A percentile compares a stretch with the other conserved stretches of the same genome.
Conservation (phyloP, 2,329 filamentous ascomycete species). For the Harringtonia lauricola region DNA sequence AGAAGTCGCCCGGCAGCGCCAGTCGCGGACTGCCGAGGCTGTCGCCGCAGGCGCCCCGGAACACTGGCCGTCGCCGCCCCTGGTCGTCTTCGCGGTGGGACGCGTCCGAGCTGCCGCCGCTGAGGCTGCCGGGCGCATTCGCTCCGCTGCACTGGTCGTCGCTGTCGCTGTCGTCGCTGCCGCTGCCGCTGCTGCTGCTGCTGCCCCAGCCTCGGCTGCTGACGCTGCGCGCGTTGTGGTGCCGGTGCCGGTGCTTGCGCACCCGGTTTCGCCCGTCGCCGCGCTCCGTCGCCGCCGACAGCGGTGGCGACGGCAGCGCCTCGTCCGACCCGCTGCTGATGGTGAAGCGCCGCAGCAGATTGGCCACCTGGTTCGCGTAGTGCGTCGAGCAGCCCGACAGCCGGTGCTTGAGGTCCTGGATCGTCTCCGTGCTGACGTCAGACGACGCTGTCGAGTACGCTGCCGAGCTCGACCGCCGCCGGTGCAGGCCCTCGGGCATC, state of each 20-base stretch:
- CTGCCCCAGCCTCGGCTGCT: neutral
- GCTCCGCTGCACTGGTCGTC: conserved; percentile 1
- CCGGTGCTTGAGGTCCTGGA: conserved; percentile 22
- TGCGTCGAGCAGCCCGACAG: conserved; percentile 21
- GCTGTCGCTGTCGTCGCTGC: conserved; percentile 4
- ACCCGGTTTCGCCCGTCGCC: conserved; percentile 7
- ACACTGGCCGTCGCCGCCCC: conserved; percentile 1
- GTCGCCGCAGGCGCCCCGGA: conserved; percentile 10
- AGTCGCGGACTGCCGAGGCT: conserved; percentile 13
- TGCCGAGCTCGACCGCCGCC: conserved; percentile 8
- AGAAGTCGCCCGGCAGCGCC: conserved; percentile 38
- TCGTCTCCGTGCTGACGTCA: conserved; percentile 15
- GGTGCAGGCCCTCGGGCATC: no score
- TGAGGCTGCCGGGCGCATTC: neutral
- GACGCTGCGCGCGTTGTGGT: neutral
- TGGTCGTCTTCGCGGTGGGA: conserved; percentile 16
- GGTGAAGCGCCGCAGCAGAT: conserved; percentile 15
- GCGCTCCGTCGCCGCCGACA: neutral
- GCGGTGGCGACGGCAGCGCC: neutral
- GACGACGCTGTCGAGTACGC: conserved; percentile 11
- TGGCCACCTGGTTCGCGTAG: conserved; percentile 16
- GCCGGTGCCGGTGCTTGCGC: conserved; percentile 8
- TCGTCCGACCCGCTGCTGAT: conserved; percentile 14
- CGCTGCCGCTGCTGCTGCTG: neutral
- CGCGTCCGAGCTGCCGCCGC: conserved; percentile 10